Evolutionary conservation across 805 yeast genomes (phyloP).

Genomic region (Candida chauliodis): DNA sequence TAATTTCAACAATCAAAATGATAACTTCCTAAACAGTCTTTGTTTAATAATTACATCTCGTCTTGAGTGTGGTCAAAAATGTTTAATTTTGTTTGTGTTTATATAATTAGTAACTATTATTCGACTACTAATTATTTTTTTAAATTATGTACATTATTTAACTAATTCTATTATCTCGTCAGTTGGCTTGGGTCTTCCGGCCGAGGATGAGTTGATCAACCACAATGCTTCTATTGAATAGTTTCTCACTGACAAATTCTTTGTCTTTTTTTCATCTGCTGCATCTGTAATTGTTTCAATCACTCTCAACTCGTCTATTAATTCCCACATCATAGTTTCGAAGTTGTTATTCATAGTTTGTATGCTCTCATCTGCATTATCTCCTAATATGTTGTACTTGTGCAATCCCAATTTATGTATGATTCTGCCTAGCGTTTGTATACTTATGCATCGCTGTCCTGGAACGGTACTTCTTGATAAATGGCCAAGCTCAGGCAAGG

Average conservation of each 20-base stretch:
- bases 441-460: slow-evolving; percentile 83
- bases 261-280: slow-evolving; percentile 60
- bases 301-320: slow-evolving; percentile 58
- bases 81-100: too few species aligned
- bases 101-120: neutral
- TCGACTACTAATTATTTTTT: neutral
- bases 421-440: slow-evolving; percentile 83
- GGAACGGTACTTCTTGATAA: slow-evolving; percentile 74
- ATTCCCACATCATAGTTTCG: slow-evolving; percentile 64
- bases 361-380: slow-evolving; percentile 26
- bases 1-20: too few species aligned
- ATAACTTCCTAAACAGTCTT: too few species aligned
- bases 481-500: slow-evolving; percentile 76
- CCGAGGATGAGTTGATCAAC: slow-evolving; percentile 73
- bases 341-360: slow-evolving; percentile 31
- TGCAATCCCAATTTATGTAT: slow-evolving; percentile 73
- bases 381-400: slow-evolving; percentile 51
- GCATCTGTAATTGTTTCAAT: slow-evolving; percentile 65
- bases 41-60: too few species aligned
- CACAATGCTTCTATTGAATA: slow-evolving; percentile 89
- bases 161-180: slow-evolving; percentile 19
- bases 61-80: too few species aligned
- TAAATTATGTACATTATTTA: slow-evolving; percentile 3
- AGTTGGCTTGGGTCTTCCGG: slow-evolving; percentile 26
- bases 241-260: slow-evolving; percentile 68